Conservation (phyloP, 495 filamentous ascomycete genomes). For the Bryoglossum gracile region DNA sequence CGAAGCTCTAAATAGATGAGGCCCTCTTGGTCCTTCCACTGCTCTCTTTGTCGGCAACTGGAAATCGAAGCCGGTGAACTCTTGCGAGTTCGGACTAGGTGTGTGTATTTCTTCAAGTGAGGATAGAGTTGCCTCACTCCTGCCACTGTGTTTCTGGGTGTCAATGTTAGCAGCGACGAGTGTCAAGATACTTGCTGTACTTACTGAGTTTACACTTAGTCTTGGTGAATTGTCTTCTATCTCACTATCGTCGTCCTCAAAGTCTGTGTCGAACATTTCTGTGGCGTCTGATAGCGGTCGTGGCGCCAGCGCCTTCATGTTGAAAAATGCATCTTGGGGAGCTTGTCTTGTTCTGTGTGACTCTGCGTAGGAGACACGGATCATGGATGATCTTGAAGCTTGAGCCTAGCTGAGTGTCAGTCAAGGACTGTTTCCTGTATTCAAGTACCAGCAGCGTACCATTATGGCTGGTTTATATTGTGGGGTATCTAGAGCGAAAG, state of each 20-base stretch:
- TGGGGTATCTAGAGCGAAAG: constrained; percentile 17
- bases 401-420: constrained; percentile 12
- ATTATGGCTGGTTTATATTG: constrained; percentile 12
- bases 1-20: constrained; percentile 76
- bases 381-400: constrained; percentile 14
- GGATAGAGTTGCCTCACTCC: constrained; percentile 67
- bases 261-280: constrained; percentile 70
- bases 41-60: constrained; percentile 41
- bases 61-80: constrained; percentile 39
- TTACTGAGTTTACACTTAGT: constrained; percentile 59
- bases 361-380: too few species aligned
- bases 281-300: constrained; percentile 58
- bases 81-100: constrained; percentile 42
- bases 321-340: constrained; percentile 41
- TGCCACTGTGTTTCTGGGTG: constrained; percentile 44
- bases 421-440: neutral
- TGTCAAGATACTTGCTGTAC: constrained; percentile 23
- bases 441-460: constrained; percentile 1
- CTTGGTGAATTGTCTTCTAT: constrained; percentile 53
- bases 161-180: constrained; percentile 1
- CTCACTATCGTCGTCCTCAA: constrained; percentile 56
- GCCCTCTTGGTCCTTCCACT: constrained; percentile 74
- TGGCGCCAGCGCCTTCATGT: constrained; percentile 35
- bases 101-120: constrained; percentile 70
- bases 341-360: too few species aligned